Evolutionary conservation across 345 rosid species (phyloP), one percentile per base, ranked within the genome.

Genomic region (Mangifera indica): DNA sequence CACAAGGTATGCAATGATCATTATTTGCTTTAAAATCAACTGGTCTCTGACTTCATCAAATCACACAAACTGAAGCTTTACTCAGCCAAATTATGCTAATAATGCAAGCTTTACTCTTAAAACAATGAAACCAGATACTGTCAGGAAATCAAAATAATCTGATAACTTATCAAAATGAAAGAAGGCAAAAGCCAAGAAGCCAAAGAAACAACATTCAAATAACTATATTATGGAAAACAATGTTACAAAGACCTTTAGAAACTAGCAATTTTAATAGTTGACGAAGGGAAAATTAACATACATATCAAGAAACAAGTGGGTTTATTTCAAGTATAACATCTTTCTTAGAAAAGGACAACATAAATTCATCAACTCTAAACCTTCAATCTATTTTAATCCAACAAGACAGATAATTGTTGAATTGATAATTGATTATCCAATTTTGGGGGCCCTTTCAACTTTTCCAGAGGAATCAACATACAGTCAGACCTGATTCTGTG

Each of bases 391-490:
- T 37, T 37, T 37, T 37, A 37, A 37, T 37, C 42, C 42, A 37
- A 37, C 42, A 37, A 37, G 42, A 5, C 42, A 37, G 8, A 37
- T 37, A 37, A 9, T 37, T 5, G 9, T 37, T 37, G 42, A 37
- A 0, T 37, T 37, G 7, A 37, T 13, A 5, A 49, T 3, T 49
- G 0, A 58, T 79, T 29, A 84, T 22, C 91, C 88, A 56, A 78
- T 66, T 40, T 32, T 71, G 6, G 88, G 91, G 9, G 73, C 44
- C 66, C 64, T 74, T 1, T 69, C 62, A 46, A 84, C 81, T 52
- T 76, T 84, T 2, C 87, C 81, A 2, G 79, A 72, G 13, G 75
- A 24, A 32, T 84, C 83, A n/a, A 84, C 57, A 45, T 58, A 67
- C 25, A 84, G 2, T 34, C 88, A 76, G 17, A 84, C 85, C 25